These are phyloP conservation scores for Venturia aucupariae DNA, from an alignment of 2,329 filamentous ascomycete species.

Conservation along the genomic window DNA sequence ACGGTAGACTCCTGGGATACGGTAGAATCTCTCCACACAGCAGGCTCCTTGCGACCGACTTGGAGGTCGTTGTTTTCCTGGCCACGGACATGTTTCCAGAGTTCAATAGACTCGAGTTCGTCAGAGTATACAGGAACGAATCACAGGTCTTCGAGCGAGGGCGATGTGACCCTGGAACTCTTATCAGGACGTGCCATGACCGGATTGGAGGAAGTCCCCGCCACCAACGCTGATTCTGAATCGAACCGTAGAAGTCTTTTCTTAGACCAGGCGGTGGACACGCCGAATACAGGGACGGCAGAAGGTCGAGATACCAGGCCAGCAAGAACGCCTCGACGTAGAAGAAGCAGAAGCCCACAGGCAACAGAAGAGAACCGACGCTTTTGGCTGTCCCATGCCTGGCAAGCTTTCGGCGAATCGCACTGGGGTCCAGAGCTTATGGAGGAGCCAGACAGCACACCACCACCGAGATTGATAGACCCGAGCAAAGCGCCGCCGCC, in stretches of 20 bases:
- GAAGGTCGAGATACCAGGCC: too few relatives aligned
- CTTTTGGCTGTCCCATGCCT: not conserved
- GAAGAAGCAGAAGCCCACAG: not conserved
- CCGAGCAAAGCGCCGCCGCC: not conserved
- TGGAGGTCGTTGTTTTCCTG: not conserved
- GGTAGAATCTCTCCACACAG: not conserved
- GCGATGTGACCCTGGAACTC: too few relatives aligned
- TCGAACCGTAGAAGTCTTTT: too few relatives aligned
- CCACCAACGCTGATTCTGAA: too few relatives aligned
- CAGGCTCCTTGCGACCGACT: not conserved
- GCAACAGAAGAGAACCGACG: not conserved
- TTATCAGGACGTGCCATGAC: too few relatives aligned
- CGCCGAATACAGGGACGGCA: too few relatives aligned
- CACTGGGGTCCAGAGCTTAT: not conserved
- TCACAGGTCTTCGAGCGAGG: too few relatives aligned
- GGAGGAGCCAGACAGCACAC: not conserved
- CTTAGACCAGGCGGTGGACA: too few relatives aligned
- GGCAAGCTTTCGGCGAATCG: not conserved
- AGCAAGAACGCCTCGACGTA: too few relatives aligned
- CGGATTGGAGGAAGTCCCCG: too few relatives aligned
- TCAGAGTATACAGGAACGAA: not conserved
- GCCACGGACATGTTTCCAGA: not conserved
- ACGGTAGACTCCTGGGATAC: not conserved
- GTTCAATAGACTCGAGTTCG: not conserved
- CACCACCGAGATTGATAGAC: not conserved